These are phyloP conservation scores for Lactuca saligna DNA, from an alignment of 129 eudicot genomes.

Conservation along the genomic window DNA sequence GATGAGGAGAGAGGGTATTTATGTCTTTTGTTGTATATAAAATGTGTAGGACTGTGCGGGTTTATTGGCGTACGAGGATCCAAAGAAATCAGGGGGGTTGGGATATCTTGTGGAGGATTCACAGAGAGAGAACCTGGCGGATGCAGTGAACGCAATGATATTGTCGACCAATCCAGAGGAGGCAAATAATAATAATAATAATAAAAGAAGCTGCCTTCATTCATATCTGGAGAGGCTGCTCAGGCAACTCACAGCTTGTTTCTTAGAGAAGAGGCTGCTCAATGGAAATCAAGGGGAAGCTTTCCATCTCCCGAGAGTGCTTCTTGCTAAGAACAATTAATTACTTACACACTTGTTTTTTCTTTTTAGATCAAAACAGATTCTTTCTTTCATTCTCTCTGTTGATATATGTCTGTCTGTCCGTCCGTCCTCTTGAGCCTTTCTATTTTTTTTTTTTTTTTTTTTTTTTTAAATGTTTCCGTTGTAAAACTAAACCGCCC, in stretches of 20 bases:
- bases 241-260: conserved; percentile 75
- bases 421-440: no score
- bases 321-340: conserved; percentile 47
- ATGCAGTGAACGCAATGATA: conserved; percentile 76
- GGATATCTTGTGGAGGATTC: conserved; percentile 74
- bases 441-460: conserved; percentile 1
- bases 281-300: conserved; percentile 93
- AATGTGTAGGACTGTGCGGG: conserved; percentile 72
- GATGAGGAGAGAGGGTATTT: no score
- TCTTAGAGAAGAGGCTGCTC: conserved; percentile 60
- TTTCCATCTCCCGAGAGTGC: conserved; percentile 57
- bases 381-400: conserved; percentile 17
- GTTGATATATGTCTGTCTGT: conserved; percentile 9
- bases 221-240: conserved; percentile 72
- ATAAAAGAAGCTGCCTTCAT: conserved; percentile 45
- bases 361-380: background rate
- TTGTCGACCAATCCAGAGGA: conserved; percentile 62
- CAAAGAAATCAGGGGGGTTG: conserved; percentile 61
- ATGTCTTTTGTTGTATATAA: background rate
- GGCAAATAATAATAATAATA: conserved; percentile 33
- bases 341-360: background rate
- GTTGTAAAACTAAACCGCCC: conserved; percentile 13
- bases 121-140: conserved; percentile 87
- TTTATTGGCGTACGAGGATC: conserved; percentile 75
- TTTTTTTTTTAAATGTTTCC: conserved; percentile 4